These are phyloP conservation scores for Hysterium pulicare DNA, from an alignment of 2,329 filamentous ascomycete genomes.

Conservation along the genomic window DNA sequence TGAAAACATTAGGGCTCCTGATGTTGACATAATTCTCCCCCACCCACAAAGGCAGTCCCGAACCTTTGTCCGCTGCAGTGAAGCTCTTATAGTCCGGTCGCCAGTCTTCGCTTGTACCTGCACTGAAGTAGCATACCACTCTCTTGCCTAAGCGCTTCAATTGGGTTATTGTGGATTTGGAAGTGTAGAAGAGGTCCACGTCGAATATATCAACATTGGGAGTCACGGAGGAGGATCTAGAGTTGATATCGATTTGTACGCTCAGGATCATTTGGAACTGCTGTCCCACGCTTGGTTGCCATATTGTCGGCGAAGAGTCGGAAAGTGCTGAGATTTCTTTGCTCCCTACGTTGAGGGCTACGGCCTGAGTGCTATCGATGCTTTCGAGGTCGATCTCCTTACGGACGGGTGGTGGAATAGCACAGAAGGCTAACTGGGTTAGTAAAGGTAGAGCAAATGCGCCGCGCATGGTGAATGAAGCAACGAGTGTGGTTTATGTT, in stretches of 20 bases:
- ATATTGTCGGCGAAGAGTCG: neutral
- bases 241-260: conserved; percentile 18
- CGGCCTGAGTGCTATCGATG: no score
- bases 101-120: conserved; percentile 21
- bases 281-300: neutral
- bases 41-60: conserved; percentile 19
- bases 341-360: no score
- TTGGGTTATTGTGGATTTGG: conserved; percentile 12
- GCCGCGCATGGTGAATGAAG: no score
- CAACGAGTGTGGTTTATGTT: no score
- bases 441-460: no score
- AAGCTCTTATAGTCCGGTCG: conserved; percentile 20
- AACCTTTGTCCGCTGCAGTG: conserved; percentile 13
- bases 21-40: conserved; percentile 25
- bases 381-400: no score
- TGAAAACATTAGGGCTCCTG: conserved; percentile 15
- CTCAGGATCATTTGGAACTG: conserved; percentile 17
- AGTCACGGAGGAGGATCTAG: conserved; percentile 11
- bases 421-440: no score
- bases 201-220: conserved; percentile 18
- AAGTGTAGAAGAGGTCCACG: conserved; percentile 22
- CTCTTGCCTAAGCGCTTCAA: conserved; percentile 18
- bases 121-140: conserved; percentile 23
- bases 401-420: no score
- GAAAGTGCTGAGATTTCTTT: no score